A percentile compares a stretch with the other conserved stretches of the same genome.
These are phyloP conservation scores for Austropuccinia psidii DNA, from an alignment of 1,284 basidiomycete genomes.

Conservation along the genomic window DNA sequence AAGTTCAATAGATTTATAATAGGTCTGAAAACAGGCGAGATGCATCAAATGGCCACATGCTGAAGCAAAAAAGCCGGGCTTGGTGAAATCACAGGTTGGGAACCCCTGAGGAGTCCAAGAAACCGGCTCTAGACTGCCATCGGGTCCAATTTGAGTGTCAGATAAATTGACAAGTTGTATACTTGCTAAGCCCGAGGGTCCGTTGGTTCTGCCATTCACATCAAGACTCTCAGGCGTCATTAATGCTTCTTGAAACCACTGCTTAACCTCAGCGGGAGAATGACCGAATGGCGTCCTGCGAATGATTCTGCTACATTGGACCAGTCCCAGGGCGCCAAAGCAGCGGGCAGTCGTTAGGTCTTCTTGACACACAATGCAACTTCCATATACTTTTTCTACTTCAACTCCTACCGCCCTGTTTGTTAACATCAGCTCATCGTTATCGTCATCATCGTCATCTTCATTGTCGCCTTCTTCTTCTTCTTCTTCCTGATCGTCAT, in stretches of 20 bases:
- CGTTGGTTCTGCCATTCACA: constrained; percentile 49
- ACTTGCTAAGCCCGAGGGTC: constrained; percentile 42
- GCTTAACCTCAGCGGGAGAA: constrained; percentile 49
- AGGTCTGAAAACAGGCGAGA: constrained; percentile 83
- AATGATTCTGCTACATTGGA: constrained; percentile 81
- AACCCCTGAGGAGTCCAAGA: constrained; percentile 62
- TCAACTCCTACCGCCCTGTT: constrained; percentile 38
- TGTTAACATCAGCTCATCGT: constrained; percentile 49
- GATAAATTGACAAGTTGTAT: constrained; percentile 45
- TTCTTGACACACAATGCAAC: constrained; percentile 97
- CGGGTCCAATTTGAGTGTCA: constrained; percentile 51
- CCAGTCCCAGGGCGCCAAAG: constrained; percentile 79
- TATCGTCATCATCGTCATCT: constrained; percentile 52
- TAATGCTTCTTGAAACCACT: constrained; percentile 68
- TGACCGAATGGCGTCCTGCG: constrained; percentile 67
- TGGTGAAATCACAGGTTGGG: constrained; percentile 58
- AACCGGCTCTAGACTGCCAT: constrained; percentile 44
- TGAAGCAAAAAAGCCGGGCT: constrained; percentile 78
- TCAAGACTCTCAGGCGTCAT: constrained; percentile 60
- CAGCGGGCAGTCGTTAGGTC: constrained; percentile 65
- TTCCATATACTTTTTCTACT: constrained; percentile 59
- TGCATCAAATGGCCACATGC: constrained; percentile 99
- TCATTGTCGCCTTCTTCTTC: constrained; percentile 42
- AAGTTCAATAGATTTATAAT: constrained; percentile 75
- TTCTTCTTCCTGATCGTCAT: constrained; percentile 39